These are phyloP conservation scores for Linum trigynum DNA, from an alignment of 345 rosid genomes.

Conservation along the genomic window DNA sequence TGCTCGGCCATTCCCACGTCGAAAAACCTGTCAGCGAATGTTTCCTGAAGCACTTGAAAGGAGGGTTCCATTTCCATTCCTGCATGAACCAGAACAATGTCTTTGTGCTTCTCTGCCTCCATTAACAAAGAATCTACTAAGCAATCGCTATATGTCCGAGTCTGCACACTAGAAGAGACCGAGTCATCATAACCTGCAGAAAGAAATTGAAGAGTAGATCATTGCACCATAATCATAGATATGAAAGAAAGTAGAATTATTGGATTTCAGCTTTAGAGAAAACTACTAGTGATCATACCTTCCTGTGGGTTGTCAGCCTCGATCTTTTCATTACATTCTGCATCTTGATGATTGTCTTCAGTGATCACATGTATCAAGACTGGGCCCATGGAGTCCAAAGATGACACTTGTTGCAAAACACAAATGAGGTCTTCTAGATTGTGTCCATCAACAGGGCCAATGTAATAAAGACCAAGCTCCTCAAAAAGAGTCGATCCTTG, in stretches of 20 bases:
- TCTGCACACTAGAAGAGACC: slow-evolving; percentile 18
- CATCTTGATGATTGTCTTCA: slow-evolving; percentile 39
- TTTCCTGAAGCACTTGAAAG: slow-evolving; percentile 51
- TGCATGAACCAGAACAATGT: slow-evolving; percentile 70
- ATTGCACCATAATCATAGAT: background rate
- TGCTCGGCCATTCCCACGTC: slow-evolving; percentile 95
- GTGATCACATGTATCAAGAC: slow-evolving; percentile 88
- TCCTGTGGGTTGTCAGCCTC: slow-evolving; percentile 27
- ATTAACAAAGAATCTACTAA: slow-evolving; percentile 62
- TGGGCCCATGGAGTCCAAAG: slow-evolving; percentile 82
- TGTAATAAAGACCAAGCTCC: slow-evolving; percentile 84
- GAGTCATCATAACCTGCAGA: slow-evolving; percentile 30
- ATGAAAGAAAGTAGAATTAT: slow-evolving; percentile 10
- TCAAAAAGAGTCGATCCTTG: slow-evolving; percentile 85
- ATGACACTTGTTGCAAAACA: slow-evolving; percentile 72
- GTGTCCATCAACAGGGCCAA: slow-evolving; percentile 96
- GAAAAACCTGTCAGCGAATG: slow-evolving; percentile 62
- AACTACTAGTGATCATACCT: slow-evolving; percentile 24
- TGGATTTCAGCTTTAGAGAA: background rate
- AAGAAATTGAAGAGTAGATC: background rate
- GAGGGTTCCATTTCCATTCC: slow-evolving; percentile 74
- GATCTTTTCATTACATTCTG: slow-evolving; percentile 18
- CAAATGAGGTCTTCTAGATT: slow-evolving; percentile 69
- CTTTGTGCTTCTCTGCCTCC: slow-evolving; percentile 83
- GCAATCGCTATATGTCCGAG: slow-evolving; percentile 71